These are phyloP conservation scores for Cyberlindnera amylophila DNA, from an alignment of 805 yeast genomes.

Conservation along the genomic window DNA sequence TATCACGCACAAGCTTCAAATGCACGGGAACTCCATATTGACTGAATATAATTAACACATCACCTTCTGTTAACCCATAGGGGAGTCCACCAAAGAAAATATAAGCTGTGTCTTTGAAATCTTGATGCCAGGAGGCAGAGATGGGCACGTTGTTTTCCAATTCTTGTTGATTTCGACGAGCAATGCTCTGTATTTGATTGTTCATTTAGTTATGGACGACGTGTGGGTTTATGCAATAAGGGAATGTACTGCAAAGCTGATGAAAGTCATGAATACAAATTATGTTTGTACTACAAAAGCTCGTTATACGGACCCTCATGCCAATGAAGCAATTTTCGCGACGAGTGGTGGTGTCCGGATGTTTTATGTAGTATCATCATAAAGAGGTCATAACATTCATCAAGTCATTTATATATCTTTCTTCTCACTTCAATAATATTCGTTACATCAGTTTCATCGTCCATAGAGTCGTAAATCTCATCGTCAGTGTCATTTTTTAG, in stretches of 20 bases:
- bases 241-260: too few relatives aligned
- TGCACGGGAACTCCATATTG: constrained; percentile 88
- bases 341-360: too few relatives aligned
- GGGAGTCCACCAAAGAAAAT: constrained; percentile 74
- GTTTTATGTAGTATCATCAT: too few relatives aligned
- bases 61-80: constrained; percentile 63
- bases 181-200: constrained; percentile 31
- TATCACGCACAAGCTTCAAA: constrained; percentile 64
- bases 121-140: constrained; percentile 85
- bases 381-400: neutral
- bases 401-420: neutral
- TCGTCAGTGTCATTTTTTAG: neutral
- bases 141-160: constrained; percentile 54
- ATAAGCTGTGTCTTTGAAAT: constrained; percentile 72
- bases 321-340: too few relatives aligned
- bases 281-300: too few relatives aligned
- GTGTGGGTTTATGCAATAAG: too few relatives aligned
- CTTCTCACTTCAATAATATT: neutral
- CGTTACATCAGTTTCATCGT: neutral
- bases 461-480: constrained; percentile 2
- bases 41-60: constrained; percentile 72
- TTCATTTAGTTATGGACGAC: too few relatives aligned
- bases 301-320: too few relatives aligned
- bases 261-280: too few relatives aligned
- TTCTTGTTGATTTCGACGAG: constrained; percentile 62